phyloP scores from a whole-genome alignment of 2,329 filamentous ascomycete genomes.

The Aspergillus persii region DNA sequence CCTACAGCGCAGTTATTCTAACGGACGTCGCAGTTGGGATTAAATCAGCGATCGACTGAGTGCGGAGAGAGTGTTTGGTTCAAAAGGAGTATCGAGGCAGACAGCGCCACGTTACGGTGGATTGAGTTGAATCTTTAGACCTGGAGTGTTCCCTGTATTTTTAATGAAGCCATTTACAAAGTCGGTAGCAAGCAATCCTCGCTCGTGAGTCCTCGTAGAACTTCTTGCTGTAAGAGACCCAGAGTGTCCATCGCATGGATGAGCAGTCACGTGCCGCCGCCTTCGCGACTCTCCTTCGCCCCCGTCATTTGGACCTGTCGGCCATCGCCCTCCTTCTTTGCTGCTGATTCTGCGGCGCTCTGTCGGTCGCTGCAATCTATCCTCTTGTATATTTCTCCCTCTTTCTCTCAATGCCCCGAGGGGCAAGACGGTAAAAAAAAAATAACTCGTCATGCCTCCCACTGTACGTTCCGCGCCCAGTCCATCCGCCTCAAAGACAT shows the following conservation, averaged over 20 bases:
- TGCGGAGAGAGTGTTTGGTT: background rate
- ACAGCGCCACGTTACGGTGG: constrained; percentile 7
- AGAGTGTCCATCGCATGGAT: too few species aligned
- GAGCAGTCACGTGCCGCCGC: constrained; percentile 14
- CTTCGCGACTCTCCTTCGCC: background rate
- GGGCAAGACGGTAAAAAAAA: constrained; percentile 5
- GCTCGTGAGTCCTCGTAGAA: background rate
- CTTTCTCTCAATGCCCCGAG: constrained; percentile 6
- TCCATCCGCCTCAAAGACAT: background rate
- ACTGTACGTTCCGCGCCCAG: constrained; percentile 28
- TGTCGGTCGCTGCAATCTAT: background rate
- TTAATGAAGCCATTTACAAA: constrained; percentile 16
- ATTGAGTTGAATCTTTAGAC: constrained; percentile 7
- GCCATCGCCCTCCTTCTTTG: background rate
- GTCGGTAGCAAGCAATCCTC: constrained; percentile 9
- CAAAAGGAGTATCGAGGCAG: background rate
- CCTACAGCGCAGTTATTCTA: constrained; percentile 1
- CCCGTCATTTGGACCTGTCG: background rate
- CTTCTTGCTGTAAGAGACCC: too few species aligned
- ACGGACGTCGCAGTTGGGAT: constrained; percentile 27
- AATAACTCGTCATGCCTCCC: constrained; percentile 31
- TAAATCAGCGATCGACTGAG: constrained; percentile 14
- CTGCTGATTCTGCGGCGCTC: background rate
- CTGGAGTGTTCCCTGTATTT: constrained; percentile 19
- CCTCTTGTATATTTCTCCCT: background rate